Evolutionary conservation across 495 filamentous ascomycete species (phyloP), one percentile per base, ranked within the genome.

Genomic region (Staphylotrichum tortipilum): DNA sequence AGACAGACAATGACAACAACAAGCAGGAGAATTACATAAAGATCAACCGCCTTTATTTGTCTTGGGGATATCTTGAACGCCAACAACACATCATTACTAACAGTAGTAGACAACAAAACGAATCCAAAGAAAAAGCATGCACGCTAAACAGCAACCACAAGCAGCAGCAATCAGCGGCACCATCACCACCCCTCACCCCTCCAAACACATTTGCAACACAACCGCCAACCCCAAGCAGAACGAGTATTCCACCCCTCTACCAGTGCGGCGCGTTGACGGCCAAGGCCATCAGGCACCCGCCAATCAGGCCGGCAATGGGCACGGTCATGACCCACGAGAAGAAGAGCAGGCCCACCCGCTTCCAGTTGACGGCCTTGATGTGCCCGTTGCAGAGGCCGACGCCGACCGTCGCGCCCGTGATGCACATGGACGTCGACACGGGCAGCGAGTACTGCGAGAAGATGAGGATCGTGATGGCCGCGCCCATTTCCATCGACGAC

Each of bases 401-500:
- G 42, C 80, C 80, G 46, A 83, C 75, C 7, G 75, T 78, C 5
- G 80, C 76, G 34, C 81, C 80, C 4, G 77, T 77, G 53, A 83
- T 78, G 59, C 80, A 82, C 67, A 79, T 77, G 24, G 78, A 78
- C 5, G 79, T 82, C 2, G 77, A 80, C 17, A 82, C 73, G 7
- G 79, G 79, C 11, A 81, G 74, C 9, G 55, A 52, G 50, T 55
- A 61, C 38, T 61, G 61, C 6, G 52, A 56, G 50, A 55, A 59
- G 30, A 62, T 50, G 46, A 86, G 68, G 30, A 88, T 78, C 11
- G 83, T 84, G 57, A 84, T 76, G 41, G 81, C 84, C 4, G 81
- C 76, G 15, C 83, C 83, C 29, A 87, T 70, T 60, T 86, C 83
- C 66, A 84, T 81, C 22, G 78, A 77, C 59, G 74, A 86, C 30